Evolutionary conservation across 345 rosid genomes (phyloP).

Genomic region (Dipteronia dyeriana): DNA sequence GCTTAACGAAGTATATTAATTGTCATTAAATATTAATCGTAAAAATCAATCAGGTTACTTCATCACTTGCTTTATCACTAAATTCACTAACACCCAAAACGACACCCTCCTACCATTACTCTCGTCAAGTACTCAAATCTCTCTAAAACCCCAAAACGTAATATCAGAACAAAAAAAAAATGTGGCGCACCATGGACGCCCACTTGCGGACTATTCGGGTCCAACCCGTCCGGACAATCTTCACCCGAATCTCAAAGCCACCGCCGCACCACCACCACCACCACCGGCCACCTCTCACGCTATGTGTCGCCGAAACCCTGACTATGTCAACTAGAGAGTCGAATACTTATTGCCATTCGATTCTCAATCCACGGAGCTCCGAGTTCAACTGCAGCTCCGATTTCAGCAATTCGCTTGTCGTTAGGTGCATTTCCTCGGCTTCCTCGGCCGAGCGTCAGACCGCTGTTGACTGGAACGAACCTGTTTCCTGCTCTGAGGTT

Average conservation of each 20-base stretch:
- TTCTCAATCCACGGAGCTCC: not conserved
- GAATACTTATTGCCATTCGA: not conserved
- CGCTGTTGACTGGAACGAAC: constrained; percentile 44
- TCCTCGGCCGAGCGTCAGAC: constrained; percentile 24
- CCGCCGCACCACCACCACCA: not conserved
- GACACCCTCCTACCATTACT: not conserved
- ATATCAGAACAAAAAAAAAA: not conserved
- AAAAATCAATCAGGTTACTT: no score
- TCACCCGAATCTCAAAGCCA: constrained; percentile 10
- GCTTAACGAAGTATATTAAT: no score
- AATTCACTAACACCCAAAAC: no score
- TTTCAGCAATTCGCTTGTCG: constrained; percentile 3
- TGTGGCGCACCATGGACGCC: constrained; percentile 32
- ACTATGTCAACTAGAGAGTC: not conserved
- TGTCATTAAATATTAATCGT: no score
- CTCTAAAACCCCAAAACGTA: not conserved
- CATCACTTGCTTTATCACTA: no score
- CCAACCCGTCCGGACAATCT: constrained; percentile 29
- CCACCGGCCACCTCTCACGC: constrained; percentile 1
- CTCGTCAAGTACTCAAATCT: not conserved
- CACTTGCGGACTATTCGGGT: constrained; percentile 14
- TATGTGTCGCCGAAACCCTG: constrained; percentile 21
- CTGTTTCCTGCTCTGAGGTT: constrained; percentile 43
- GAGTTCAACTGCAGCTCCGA: constrained; percentile 5
- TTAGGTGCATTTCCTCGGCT: constrained; percentile 41